Evolutionary conservation across 768 basidiomycete genomes (phyloP).

Genomic region (Phylloporus sp.): DNA sequence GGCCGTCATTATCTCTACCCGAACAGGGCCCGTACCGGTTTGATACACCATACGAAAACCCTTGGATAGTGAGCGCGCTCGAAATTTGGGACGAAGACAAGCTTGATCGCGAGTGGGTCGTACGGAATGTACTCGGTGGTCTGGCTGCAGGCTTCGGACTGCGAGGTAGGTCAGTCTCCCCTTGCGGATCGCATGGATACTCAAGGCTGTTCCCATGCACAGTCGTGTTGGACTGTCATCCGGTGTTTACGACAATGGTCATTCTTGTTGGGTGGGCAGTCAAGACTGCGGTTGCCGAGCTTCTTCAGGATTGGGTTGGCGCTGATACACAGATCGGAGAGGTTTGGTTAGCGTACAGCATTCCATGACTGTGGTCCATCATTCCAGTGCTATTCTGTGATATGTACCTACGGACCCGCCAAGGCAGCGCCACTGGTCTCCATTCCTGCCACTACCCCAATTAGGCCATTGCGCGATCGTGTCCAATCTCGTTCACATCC

Average conservation of each 20-base stretch:
- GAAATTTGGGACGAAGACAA: conserved; percentile 65
- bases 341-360: conserved; percentile 79
- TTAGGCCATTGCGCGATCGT: not conserved
- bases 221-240: conserved; percentile 79
- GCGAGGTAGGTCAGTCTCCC: conserved; percentile 47
- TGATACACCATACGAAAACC: conserved; percentile 29
- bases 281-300: conserved; percentile 57
- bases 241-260: conserved; percentile 67
- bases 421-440: conserved; percentile 10
- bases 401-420: too few relatives aligned
- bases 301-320: conserved; percentile 68
- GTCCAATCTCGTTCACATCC: conserved; percentile 7
- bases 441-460: conserved; percentile 20
- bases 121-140: conserved; percentile 78
- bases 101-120: conserved; percentile 78
- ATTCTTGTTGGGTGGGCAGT: conserved; percentile 69
- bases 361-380: conserved; percentile 42
- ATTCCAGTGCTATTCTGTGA: conserved; percentile 1
- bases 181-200: not conserved
- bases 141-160: conserved; percentile 85
- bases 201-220: not conserved
- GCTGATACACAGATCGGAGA: conserved; percentile 52
- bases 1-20: conserved; percentile 36
- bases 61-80: conserved; percentile 38
- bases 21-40: conserved; percentile 18